phyloP scores from a whole-genome alignment of 2,329 filamentous ascomycete species.

The Neurospora sp. region DNA sequence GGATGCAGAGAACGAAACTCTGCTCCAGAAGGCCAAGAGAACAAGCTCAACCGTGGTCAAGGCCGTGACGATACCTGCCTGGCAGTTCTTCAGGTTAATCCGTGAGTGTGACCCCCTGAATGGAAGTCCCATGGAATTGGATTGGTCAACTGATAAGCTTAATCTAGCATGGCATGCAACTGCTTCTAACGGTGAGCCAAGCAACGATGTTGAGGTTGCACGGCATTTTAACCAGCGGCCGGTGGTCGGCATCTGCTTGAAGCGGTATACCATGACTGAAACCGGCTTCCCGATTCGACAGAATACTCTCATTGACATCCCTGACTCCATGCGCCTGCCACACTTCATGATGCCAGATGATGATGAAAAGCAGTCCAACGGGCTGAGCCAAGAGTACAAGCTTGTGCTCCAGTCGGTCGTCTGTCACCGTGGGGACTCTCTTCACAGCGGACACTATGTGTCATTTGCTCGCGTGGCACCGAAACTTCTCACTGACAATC shows the following conservation, averaged over 20 bases:
- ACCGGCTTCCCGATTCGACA: conserved; percentile 61
- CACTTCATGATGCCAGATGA: conserved; percentile 80
- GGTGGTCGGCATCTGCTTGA: conserved; percentile 85
- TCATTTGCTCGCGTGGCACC: conserved; percentile 70
- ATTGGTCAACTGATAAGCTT: background rate
- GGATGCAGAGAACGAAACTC: conserved; percentile 30
- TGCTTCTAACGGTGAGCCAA: conserved; percentile 36
- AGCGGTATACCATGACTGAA: conserved; percentile 71
- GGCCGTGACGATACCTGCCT: conserved; percentile 89
- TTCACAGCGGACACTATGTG: conserved; percentile 88
- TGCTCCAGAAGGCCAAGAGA: conserved; percentile 34
- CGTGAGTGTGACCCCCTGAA: conserved; percentile 42
- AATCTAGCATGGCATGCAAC: conserved; percentile 71
- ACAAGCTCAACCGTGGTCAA: conserved; percentile 50
- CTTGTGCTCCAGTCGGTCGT: conserved; percentile 84
- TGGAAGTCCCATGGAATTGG: conserved; percentile 14
- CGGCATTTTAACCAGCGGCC: conserved; percentile 78
- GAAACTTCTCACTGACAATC: conserved; percentile 50
- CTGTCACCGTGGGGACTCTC: conserved; percentile 78
- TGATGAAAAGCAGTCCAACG: conserved; percentile 45
- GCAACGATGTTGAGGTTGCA: conserved; percentile 71
- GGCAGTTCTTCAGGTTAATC: conserved; percentile 93
- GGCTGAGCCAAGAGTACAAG: conserved; percentile 83
- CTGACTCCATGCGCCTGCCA: conserved; percentile 67
- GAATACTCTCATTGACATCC: conserved; percentile 84